Conservation (phyloP, 495 filamentous ascomycete genomes). For the Neurospora sp. region DNA sequence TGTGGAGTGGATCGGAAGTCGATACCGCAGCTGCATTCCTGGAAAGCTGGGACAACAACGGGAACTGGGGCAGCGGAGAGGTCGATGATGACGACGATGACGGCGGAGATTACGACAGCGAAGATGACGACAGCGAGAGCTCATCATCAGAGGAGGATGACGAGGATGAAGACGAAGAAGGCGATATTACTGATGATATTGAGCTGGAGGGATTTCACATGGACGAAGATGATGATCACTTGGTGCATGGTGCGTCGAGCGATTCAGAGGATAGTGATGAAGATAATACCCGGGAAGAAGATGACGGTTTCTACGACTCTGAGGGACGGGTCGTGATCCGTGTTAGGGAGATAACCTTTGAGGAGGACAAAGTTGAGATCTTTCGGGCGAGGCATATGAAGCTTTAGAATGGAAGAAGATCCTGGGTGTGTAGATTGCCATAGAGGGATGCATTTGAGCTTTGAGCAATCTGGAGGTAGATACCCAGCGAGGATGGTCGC, state of each 20-base stretch:
- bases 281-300: conserved; percentile 5
- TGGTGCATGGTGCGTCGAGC: not conserved
- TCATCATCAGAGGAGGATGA: conserved; percentile 22
- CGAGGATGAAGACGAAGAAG: conserved; percentile 33
- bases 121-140: not conserved
- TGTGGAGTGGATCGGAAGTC: conserved; percentile 4
- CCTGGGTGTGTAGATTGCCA: not conserved
- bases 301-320: conserved; percentile 39
- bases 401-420: conserved; percentile 32
- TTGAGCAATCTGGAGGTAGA: not conserved
- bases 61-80: conserved; percentile 30
- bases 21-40: conserved; percentile 22
- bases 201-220: not conserved
- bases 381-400: conserved; percentile 70
- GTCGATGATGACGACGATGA: conserved; percentile 43
- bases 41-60: conserved; percentile 36
- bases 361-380: conserved; percentile 79
- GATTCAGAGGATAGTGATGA: not conserved
- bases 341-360: conserved; percentile 78
- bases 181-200: not conserved
- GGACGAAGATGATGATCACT: not conserved
- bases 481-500: not conserved
- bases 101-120: conserved; percentile 12
- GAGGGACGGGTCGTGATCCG: conserved; percentile 45
- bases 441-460: not conserved